Percentiles rank a stretch among this genome's conserved stretches.
These are phyloP conservation scores for Lumnitzera racemosa DNA, from an alignment of 345 rosid genomes.

Conservation along the genomic window DNA sequence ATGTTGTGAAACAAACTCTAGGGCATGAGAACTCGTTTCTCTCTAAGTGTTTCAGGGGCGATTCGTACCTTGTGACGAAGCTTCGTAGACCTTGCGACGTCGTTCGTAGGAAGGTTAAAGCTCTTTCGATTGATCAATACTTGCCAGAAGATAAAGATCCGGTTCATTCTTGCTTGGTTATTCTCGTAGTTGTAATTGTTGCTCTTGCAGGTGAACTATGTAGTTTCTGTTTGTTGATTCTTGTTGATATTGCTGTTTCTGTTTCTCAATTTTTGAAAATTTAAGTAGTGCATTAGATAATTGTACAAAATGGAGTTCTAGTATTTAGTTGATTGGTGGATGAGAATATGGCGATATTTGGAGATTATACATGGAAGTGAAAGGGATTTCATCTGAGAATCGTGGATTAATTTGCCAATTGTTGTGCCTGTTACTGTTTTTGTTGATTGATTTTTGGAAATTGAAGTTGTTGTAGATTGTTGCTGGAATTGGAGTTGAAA, in stretches of 20 bases:
- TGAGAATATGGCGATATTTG: too few species aligned
- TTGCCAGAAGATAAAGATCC: slow-evolving; percentile 73
- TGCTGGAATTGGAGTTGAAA: too few species aligned
- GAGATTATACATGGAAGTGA: too few species aligned
- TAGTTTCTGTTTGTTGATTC: background rate
- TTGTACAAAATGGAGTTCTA: too few species aligned
- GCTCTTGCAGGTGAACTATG: slow-evolving; percentile 41
- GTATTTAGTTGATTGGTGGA: too few species aligned
- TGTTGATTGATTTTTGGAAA: too few species aligned
- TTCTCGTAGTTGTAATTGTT: slow-evolving; percentile 37
- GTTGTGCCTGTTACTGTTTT: too few species aligned
- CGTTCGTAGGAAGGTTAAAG: slow-evolving; percentile 22
- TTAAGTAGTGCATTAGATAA: too few species aligned
- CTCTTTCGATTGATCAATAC: slow-evolving; percentile 25
- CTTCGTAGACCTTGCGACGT: slow-evolving; percentile 20
- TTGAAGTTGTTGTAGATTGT: too few species aligned
- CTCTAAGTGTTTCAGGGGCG: slow-evolving; percentile 30
- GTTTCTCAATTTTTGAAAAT: background rate
- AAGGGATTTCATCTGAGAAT: too few species aligned
- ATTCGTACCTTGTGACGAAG: slow-evolving; percentile 29
- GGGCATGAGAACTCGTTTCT: slow-evolving; percentile 46
- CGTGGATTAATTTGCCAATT: too few species aligned
- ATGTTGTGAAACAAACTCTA: slow-evolving; percentile 46
- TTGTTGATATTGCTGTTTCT: background rate
- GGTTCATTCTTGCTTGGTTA: slow-evolving; percentile 44